Conservation (phyloP, 116 monocot species). For the Iris pallida region DNA sequence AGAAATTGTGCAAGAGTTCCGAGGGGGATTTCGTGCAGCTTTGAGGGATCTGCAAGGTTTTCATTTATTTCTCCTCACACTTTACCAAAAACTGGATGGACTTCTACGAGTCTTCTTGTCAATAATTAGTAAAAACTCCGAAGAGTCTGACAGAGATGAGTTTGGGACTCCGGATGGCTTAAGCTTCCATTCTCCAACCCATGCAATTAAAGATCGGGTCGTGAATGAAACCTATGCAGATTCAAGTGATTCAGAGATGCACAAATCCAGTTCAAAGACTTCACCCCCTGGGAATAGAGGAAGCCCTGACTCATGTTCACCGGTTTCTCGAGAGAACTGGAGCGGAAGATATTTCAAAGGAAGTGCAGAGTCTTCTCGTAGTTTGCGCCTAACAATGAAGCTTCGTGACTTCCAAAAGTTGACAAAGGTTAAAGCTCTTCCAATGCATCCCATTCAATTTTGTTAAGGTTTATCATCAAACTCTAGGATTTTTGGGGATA, state of each 20-base stretch:
- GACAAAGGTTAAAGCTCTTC: constrained; percentile 51
- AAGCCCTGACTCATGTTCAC: constrained; percentile 53
- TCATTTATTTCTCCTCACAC: constrained; percentile 80
- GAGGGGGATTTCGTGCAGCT: constrained; percentile 82
- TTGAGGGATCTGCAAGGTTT: constrained; percentile 82
- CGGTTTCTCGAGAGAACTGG: constrained; percentile 54
- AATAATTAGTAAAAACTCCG: constrained; percentile 51
- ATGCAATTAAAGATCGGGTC: constrained; percentile 29
- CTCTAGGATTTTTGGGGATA: background rate
- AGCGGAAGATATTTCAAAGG: constrained; percentile 53
- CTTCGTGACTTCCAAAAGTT: constrained; percentile 82
- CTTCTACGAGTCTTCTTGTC: constrained; percentile 50
- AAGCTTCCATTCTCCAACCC: constrained; percentile 21
- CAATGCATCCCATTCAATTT: background rate
- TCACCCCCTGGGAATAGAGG: constrained; percentile 37
- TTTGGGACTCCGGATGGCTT: constrained; percentile 23
- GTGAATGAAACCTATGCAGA: constrained; percentile 31
- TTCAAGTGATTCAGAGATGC: constrained; percentile 38
- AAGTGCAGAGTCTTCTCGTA: constrained; percentile 49
- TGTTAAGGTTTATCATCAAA: background rate
- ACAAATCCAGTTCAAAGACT: constrained; percentile 24
- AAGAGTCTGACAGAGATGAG: constrained; percentile 74
- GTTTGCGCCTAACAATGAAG: constrained; percentile 77
- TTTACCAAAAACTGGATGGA: constrained; percentile 92
- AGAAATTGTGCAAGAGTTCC: constrained; percentile 57